Base-by-base conservation (phyloP, 768 basidiomycete species). In the Tricholoma saponaceum region DNA sequence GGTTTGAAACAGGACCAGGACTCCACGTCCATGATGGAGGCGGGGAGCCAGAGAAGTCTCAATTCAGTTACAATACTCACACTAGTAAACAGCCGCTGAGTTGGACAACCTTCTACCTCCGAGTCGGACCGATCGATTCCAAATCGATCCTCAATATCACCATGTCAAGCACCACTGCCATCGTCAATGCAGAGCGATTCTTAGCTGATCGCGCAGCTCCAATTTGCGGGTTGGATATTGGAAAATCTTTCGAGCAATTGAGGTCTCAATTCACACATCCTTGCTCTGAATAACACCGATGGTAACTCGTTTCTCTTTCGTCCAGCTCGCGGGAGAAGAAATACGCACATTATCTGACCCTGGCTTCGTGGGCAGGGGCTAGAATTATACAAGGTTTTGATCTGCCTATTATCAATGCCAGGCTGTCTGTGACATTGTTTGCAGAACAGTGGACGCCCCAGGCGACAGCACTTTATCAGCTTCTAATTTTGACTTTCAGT, bases 291-390 rank as follows among this genome's bases (percentile, higher is more conserved):
- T 13, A 51, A 37, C 58, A 12, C 7, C 1, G 9, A 2, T 47
- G 35, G 8, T 53, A 33, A 10, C 39, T 55, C 49, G 59, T 58
- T 52, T 18, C 26, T 47, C 37, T n/a, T 54, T 39, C 44, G 18
- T 55, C 9, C 55, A 93, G 90, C 52, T 74, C 82, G 5, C 80
- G 79, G 62, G 92, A 94, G 66, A 88, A 90, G 73, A 80, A 85
- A 58, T 95, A 95, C 64, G 81, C 87, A 2, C 90, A 94, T 70
- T 85, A 81, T 65, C 52, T 92, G 13, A 80, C 78, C 18, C 66
- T 82, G 61, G 92, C 91, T 5, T 84, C 85, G 1, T 95, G 92
- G 92, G 89, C 89, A 0, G 92, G 92, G 26, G 89, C 83, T 51
- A 80, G 88, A 39, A 88, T 95, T 71, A 89, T 92, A 55, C 88